Evolutionary conservation across 106 monocot genomes (phyloP).

Genomic region (Posidonia australis): DNA sequence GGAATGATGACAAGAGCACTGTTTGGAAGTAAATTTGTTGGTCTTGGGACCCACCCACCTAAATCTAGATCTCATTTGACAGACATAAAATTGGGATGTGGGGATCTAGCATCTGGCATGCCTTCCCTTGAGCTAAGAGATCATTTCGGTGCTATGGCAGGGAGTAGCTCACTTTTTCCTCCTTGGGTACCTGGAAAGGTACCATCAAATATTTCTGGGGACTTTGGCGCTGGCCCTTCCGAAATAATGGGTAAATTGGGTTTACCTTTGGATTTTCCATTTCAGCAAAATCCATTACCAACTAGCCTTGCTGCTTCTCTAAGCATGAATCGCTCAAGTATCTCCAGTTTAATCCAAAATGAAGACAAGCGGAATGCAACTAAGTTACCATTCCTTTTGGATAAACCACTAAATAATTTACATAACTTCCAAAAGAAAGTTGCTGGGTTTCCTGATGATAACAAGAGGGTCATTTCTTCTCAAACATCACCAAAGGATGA

Average conservation of each 20-base stretch:
- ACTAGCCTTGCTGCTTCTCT: slow-evolving; percentile 18
- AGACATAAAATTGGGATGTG: slow-evolving; percentile 62
- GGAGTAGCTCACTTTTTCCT: slow-evolving; percentile 7
- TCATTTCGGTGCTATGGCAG: slow-evolving; percentile 15
- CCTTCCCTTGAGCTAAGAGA: slow-evolving; percentile 11
- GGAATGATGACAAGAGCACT: slow-evolving; percentile 65
- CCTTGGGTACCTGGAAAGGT: slow-evolving; percentile 16
- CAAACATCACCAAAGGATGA: slow-evolving; percentile 12
- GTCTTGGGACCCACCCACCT: slow-evolving; percentile 33
- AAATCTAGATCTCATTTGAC: slow-evolving; percentile 63
- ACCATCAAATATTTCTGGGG: slow-evolving; percentile 8
- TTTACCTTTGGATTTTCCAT: slow-evolving; percentile 15
- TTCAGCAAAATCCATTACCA: slow-evolving; percentile 20
- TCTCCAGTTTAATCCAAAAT: slow-evolving; percentile 7
- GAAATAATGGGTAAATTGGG: slow-evolving; percentile 17
- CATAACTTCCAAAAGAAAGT: slow-evolving; percentile 16
- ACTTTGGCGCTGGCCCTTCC: slow-evolving; percentile 25
- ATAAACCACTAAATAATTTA: slow-evolving; percentile 25
- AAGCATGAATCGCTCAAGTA: slow-evolving; percentile 14
- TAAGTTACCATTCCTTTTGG: slow-evolving; percentile 33
- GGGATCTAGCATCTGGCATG: slow-evolving; percentile 17
- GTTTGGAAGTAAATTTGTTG: slow-evolving; percentile 51
- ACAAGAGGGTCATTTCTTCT: slow-evolving; percentile 13
- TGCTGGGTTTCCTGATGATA: slow-evolving; percentile 8
- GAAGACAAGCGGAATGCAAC: slow-evolving; percentile 16